phyloP scores from a whole-genome alignment of 257 asterid species.

The Cordia subcordata region DNA sequence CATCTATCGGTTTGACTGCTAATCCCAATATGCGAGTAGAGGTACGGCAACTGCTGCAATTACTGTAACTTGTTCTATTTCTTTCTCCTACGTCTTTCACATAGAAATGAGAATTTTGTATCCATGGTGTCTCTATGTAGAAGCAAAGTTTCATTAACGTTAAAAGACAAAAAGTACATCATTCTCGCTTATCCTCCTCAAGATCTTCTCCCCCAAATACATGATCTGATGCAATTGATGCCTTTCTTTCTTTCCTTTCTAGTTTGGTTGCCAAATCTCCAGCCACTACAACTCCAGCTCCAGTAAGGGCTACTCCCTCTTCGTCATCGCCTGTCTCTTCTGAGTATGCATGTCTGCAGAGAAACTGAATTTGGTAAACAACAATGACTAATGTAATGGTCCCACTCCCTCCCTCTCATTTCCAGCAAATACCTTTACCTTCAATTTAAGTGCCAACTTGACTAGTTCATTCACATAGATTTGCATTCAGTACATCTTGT shows the following conservation, averaged over 20 bases:
- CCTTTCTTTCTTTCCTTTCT: constrained; percentile 49
- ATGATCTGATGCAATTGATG: constrained; percentile 54
- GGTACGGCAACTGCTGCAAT: background rate
- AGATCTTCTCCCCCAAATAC: constrained; percentile 45
- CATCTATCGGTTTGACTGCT: background rate
- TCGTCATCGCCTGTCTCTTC: constrained; percentile 86
- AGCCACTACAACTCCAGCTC: constrained; percentile 47
- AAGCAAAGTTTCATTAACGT: background rate
- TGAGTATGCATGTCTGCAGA: constrained; percentile 64
- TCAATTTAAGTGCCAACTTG: no score
- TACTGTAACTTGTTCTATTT: background rate
- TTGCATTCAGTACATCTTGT: no score
- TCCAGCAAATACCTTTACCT: no score
- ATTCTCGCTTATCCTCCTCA: constrained; percentile 43
- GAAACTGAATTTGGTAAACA: background rate
- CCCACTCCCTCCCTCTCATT: no score
- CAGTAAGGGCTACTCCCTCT: constrained; percentile 72
- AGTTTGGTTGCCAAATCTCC: constrained; percentile 62
- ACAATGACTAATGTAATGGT: background rate
- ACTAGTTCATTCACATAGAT: no score
- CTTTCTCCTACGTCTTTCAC: constrained; percentile 10
- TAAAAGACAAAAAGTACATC: constrained; percentile 4
- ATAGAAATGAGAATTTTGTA: background rate
- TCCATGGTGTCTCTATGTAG: background rate
- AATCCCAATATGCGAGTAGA: background rate